phyloP scores from a whole-genome alignment of 345 rosid species.

The Boechera divaricarpa region DNA sequence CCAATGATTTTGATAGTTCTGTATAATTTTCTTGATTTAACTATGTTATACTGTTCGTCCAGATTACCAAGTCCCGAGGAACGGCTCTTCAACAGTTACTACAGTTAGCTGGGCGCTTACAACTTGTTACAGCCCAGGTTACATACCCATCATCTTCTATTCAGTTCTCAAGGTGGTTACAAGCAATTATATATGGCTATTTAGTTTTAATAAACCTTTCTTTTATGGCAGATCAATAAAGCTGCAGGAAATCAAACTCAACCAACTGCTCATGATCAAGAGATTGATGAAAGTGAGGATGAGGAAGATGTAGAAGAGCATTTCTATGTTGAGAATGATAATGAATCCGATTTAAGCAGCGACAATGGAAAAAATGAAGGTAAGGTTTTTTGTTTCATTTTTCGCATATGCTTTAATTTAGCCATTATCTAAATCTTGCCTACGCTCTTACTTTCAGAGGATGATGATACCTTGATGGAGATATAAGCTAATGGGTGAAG shows the following conservation, averaged over 20 bases:
- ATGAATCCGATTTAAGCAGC: slow-evolving; percentile 77
- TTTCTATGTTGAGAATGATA: slow-evolving; percentile 65
- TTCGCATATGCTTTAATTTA: neutral
- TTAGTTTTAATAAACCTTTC: neutral
- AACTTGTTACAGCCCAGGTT: slow-evolving; percentile 85
- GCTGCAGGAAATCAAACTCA: slow-evolving; percentile 52
- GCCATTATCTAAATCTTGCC: neutral
- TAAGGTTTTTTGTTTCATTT: slow-evolving; percentile 1
- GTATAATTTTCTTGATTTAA: slow-evolving; percentile 5
- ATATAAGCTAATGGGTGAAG: slow-evolving; percentile 27
- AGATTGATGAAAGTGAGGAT: slow-evolving; percentile 59
- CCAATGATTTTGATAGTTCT: slow-evolving; percentile 22
- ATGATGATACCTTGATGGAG: slow-evolving; percentile 44
- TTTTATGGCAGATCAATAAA: slow-evolving; percentile 64
- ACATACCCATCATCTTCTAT: slow-evolving; percentile 15
- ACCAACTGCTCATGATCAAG: slow-evolving; percentile 39
- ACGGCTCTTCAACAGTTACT: slow-evolving; percentile 67
- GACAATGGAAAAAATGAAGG: slow-evolving; percentile 53
- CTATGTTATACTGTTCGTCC: slow-evolving; percentile 37
- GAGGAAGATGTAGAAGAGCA: slow-evolving; percentile 70
- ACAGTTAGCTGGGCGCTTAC: slow-evolving; percentile 83
- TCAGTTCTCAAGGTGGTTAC: neutral
- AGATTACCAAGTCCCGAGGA: slow-evolving; percentile 70
- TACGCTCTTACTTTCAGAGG: slow-evolving; percentile 37
- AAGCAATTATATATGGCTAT: neutral